phyloP scores from a whole-genome alignment of 2,329 filamentous ascomycete species.

The Dendryphion nanum region DNA sequence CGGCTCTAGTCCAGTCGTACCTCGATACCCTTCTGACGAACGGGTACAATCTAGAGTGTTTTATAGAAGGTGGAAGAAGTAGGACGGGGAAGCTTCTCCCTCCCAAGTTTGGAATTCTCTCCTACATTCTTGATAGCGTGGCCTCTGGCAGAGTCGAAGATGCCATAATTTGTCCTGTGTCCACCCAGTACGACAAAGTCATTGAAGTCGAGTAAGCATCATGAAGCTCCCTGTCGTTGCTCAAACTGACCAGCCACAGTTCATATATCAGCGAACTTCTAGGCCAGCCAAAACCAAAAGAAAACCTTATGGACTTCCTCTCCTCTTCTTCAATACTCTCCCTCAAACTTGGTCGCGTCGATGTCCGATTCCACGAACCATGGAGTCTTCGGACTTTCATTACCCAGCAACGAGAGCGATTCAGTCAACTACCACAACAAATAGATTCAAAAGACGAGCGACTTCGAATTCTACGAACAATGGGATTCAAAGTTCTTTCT shows the following conservation, averaged over 20 bases:
- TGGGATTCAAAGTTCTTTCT: conserved; percentile 88
- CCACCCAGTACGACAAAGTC: conserved; percentile 98
- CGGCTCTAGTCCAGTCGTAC: conserved; percentile 91
- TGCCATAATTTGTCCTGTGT: conserved; percentile 90
- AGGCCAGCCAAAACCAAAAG: conserved; percentile 91
- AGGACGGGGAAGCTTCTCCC: conserved; percentile 90
- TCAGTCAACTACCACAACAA: conserved; percentile 42
- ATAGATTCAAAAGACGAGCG: conserved; percentile 48
- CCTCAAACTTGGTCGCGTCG: conserved; percentile 83
- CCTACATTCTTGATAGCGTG: conserved; percentile 86
- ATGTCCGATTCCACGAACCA: conserved; percentile 93
- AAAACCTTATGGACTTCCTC: conserved; percentile 89
- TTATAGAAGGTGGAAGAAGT: conserved; percentile 94
- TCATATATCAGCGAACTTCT: conserved; percentile 94
- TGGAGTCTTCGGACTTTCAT: conserved; percentile 89
- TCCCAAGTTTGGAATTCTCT: conserved; percentile 93
- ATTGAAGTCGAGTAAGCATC: conserved; percentile 71
- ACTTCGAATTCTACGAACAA: conserved; percentile 74
- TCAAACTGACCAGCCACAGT: conserved; percentile 28
- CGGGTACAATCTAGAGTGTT: conserved; percentile 95
- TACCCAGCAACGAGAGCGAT: conserved; percentile 66
- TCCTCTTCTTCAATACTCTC: conserved; percentile 85
- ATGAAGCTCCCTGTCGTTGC: neutral
- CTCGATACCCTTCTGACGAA: conserved; percentile 88
- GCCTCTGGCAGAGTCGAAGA: conserved; percentile 86